phyloP scores from a whole-genome alignment of 768 basidiomycete genomes.

The Dacryopinax spathularia region DNA sequence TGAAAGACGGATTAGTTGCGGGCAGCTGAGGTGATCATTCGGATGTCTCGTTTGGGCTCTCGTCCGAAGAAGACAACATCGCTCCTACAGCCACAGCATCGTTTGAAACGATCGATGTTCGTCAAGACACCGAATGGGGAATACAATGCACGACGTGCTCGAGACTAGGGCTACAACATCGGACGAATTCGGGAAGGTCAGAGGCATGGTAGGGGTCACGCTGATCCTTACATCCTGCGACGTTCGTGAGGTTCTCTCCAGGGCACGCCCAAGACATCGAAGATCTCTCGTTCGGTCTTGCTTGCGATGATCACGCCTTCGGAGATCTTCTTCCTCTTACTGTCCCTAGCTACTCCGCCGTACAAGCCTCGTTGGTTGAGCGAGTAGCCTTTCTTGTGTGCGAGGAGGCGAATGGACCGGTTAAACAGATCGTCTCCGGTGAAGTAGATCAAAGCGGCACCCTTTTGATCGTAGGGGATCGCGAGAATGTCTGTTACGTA shows the following conservation, averaged over 20 bases:
- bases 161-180: not conserved
- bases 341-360: constrained; percentile 56
- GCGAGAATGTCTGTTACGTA: constrained; percentile 50
- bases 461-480: constrained; percentile 63
- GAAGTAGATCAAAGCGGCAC: constrained; percentile 83
- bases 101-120: not conserved
- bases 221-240: not conserved
- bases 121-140: not conserved
- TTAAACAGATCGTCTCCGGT: constrained; percentile 97
- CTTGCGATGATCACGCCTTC: constrained; percentile 63
- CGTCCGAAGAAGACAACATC: not conserved
- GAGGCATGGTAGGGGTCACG: not conserved
- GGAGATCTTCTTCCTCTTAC: constrained; percentile 43
- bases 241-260: constrained; percentile 75
- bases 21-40: not conserved
- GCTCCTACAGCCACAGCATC: not conserved
- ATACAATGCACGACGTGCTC: not conserved
- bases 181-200: not conserved
- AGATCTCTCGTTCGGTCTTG: constrained; percentile 77
- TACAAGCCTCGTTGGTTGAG: constrained; percentile 80
- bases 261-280: constrained; percentile 58
- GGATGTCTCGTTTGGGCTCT: not conserved
- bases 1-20: not conserved
- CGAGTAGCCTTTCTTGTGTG: constrained; percentile 63
- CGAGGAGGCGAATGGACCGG: constrained; percentile 73